Evolutionary conservation across 75 land plant genomes (phyloP).

Genomic region (Cryptomeria japonica): DNA sequence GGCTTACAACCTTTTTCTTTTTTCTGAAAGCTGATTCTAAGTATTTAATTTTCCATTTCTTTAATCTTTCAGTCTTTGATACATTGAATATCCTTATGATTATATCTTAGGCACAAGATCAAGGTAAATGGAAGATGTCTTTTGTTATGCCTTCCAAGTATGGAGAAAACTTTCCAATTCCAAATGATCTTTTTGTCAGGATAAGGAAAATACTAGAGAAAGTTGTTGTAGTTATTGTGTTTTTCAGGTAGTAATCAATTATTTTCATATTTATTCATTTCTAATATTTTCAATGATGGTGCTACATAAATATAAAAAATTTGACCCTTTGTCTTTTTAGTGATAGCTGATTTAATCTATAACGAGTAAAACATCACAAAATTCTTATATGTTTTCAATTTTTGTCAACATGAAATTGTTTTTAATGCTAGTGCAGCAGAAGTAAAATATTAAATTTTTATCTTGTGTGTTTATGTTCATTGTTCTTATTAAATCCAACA

Average conservation of each 20-base stretch:
- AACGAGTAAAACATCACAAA: background rate
- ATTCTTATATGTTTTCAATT: background rate
- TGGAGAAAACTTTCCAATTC: constrained; percentile 69
- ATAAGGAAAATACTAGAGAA: constrained; percentile 69
- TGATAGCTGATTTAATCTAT: background rate
- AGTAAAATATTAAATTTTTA: background rate
- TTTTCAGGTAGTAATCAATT: constrained; percentile 64
- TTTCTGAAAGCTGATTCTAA: background rate
- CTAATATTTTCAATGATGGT: background rate
- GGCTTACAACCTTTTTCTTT: constrained; percentile 18
- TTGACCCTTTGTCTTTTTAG: background rate
- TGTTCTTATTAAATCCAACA: background rate
- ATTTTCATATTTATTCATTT: background rate
- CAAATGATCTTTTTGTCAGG: constrained; percentile 63
- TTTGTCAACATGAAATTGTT: background rate
- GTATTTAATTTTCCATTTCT: background rate
- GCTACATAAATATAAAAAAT: background rate
- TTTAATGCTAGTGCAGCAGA: background rate
- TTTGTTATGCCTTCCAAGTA: constrained; percentile 97
- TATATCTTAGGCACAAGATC: constrained; percentile 34
- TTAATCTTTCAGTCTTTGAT: background rate
- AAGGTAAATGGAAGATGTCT: constrained; percentile 82
- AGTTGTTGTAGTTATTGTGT: constrained; percentile 65
- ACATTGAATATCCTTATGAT: background rate
- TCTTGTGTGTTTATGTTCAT: background rate